These are phyloP conservation scores for Hansenula anomala DNA, from an alignment of 1,139 yeast genomes.

Conservation along the genomic window DNA sequence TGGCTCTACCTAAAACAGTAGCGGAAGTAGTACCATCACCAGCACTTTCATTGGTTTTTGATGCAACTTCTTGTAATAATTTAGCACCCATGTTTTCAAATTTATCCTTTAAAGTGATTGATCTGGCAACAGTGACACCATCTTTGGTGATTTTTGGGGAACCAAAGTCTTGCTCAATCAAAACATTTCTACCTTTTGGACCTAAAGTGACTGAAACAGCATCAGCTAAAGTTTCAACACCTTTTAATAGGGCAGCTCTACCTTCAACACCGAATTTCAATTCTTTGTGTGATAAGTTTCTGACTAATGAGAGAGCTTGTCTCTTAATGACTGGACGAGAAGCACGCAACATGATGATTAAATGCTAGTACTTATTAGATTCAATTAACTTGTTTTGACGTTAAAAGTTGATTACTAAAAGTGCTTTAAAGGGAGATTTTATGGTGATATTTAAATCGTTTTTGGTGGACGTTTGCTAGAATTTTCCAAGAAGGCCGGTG, in stretches of 20 bases:
- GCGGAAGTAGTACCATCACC: conserved; percentile 99
- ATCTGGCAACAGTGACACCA: conserved; percentile 97
- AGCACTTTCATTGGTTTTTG: conserved; percentile 96
- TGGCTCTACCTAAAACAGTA: conserved; percentile 94
- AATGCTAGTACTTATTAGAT: too few relatives aligned
- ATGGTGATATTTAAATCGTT: background rate
- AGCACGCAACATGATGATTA: conserved; percentile 50
- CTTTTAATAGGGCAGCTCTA: conserved; percentile 91
- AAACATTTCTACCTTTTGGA: conserved; percentile 97
- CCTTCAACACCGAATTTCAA: conserved; percentile 98
- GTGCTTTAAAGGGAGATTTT: too few relatives aligned
- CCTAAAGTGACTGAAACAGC: conserved; percentile 97
- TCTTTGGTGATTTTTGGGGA: conserved; percentile 98
- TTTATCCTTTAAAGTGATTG: conserved; percentile 83
- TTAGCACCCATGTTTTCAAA: conserved; percentile 97
- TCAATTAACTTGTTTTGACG: too few relatives aligned
- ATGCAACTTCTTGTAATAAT: conserved; percentile 94
- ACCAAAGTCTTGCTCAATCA: conserved; percentile 96
- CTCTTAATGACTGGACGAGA: conserved; percentile 43
- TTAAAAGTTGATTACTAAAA: too few relatives aligned
- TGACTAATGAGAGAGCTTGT: conserved; percentile 39
- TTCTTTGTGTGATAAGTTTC: conserved; percentile 83
- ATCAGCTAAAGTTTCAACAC: conserved; percentile 94
- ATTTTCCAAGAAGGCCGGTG: conserved; percentile 6
- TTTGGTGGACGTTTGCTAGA: conserved; percentile 9